Conservation (phyloP, 169 alveolate species). For the Fabrea salina region DNA sequence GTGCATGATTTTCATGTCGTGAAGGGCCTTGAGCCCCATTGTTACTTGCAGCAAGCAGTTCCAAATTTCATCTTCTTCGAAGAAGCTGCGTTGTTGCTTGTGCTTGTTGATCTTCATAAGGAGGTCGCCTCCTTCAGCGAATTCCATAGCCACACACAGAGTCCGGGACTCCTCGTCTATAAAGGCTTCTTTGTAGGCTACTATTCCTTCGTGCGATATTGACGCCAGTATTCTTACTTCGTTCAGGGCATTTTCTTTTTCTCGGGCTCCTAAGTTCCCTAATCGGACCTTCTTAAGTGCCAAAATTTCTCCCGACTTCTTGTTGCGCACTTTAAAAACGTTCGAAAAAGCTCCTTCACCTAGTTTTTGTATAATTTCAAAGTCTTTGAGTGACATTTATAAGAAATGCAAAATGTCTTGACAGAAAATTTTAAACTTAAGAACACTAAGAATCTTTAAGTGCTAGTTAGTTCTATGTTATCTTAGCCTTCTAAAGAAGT, state of each 20-base stretch:
- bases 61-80: constrained; percentile 53
- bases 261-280: constrained; percentile 63
- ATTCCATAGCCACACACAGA: constrained; percentile 67
- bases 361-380: constrained; percentile 51
- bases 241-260: constrained; percentile 73
- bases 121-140: constrained; percentile 63
- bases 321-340: constrained; percentile 51
- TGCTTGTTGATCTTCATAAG: constrained; percentile 26
- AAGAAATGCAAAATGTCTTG: too few relatives aligned
- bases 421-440: too few relatives aligned
- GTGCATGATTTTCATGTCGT: constrained; percentile 73
- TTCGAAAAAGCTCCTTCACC: constrained; percentile 71
- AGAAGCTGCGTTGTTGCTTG: constrained; percentile 35
- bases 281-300: constrained; percentile 74
- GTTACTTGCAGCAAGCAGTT: constrained; percentile 50
- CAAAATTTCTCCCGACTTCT: constrained; percentile 50
- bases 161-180: constrained; percentile 68
- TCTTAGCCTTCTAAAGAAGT: constrained; percentile 65
- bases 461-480: too few relatives aligned
- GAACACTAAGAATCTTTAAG: too few relatives aligned
- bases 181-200: constrained; percentile 78
- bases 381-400: too few relatives aligned
- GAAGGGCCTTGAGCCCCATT: constrained; percentile 67
- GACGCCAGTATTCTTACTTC: constrained; percentile 84
- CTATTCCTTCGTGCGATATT: constrained; percentile 60